Conservation (phyloP, 2,329 filamentous ascomycete species). For the Ophiostoma australiae region DNA sequence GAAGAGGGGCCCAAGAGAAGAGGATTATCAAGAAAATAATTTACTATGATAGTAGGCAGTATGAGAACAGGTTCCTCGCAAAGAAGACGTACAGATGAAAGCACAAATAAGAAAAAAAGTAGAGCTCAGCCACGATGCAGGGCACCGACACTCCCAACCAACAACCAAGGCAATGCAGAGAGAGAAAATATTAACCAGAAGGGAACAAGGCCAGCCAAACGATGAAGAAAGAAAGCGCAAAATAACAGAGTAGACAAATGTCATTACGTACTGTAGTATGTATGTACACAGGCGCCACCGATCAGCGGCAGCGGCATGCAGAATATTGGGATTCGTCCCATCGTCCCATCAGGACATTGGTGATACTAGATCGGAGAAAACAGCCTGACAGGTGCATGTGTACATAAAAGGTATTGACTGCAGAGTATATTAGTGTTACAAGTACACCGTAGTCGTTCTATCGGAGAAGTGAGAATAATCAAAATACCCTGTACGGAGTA, state of each 20-base stretch:
- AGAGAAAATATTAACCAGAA: background rate
- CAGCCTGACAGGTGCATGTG: background rate
- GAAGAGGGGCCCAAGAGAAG: background rate
- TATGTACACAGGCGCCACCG: background rate
- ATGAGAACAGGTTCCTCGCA: background rate
- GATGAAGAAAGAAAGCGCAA: background rate
- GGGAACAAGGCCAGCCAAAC: background rate
- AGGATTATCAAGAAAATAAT: background rate
- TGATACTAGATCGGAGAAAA: background rate
- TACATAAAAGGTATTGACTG: background rate
- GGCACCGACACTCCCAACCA: background rate
- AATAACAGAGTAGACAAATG: background rate
- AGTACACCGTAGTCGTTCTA: background rate
- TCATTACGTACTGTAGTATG: background rate
- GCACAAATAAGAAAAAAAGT: background rate
- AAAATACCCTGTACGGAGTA: background rate
- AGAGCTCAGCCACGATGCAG: background rate
- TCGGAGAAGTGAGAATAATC: constrained; percentile 1
- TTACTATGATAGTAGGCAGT: background rate
- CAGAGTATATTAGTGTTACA: background rate
- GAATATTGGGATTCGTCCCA: background rate
- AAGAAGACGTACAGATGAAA: background rate
- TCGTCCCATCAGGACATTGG: background rate
- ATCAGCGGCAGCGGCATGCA: background rate
- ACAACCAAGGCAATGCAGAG: background rate